Base-by-base conservation (phyloP, 2,329 filamentous ascomycete genomes). In the Capronia americana region DNA sequence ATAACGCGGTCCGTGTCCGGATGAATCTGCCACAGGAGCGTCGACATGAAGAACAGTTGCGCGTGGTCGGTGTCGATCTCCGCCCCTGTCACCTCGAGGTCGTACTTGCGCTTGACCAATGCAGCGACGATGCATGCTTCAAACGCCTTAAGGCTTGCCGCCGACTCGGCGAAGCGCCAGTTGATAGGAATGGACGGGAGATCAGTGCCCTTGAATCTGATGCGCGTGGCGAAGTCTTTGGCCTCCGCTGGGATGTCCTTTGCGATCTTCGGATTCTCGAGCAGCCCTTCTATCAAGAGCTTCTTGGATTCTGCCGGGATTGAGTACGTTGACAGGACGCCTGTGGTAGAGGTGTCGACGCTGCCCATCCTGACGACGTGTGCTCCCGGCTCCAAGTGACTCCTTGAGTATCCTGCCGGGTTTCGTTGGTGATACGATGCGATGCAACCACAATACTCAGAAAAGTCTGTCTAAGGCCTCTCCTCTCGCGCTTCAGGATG, bases 101-200 rank as follows among this genome's bases (percentile, higher is more conserved):
- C 73, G 66, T 85, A 85, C 66, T 84, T 84, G n/a, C 75, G 75
- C 57, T 78, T 76, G 7, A 85, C 61, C 10, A 85, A 72, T 0
- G 77, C 76, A 56, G 79, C 81, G 30, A 85, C 69, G 68, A 84
- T 76, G 0, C 79, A 77, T 8, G 82, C 83, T 70, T 85, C 83
- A 20, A 83, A 73, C 1, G 75, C 83, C 70, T 85, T 85, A 30
- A 85, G 69, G 1, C 82, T 76, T 0, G 83, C 79, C 0, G 84
- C 80, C 55, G 82, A 84, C 72, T 86, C 85, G 2, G 84, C 83
- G 58, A 86, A 84, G 2, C 84, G 78, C 84, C 85, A 87, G 59
- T 84, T 85, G 73, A 87, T 83, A 0, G 84, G 83, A 10, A 86
- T 78, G 26, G 56, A 61, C 20, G 63, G 63, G 3, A 65, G 63